Evolutionary conservation across 768 basidiomycete species (phyloP).

Genomic region (Mycena floridula): DNA sequence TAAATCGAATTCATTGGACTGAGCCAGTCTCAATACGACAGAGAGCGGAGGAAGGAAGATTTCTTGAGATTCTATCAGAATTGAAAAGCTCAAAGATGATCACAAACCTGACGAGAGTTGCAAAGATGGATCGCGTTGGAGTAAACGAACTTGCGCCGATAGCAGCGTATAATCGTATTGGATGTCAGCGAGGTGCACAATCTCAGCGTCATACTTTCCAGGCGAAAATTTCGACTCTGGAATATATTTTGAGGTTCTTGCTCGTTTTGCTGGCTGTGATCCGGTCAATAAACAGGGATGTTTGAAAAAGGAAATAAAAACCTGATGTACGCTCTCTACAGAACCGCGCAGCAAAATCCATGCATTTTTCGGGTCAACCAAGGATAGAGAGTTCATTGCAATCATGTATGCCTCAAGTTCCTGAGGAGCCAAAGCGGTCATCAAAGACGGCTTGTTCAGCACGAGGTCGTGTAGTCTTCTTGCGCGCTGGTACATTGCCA

Average conservation of each 20-base stretch:
- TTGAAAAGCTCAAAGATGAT: constrained; percentile 5
- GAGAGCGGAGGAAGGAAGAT: constrained; percentile 50
- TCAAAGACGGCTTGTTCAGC: constrained; percentile 26
- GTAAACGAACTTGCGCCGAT: constrained; percentile 70
- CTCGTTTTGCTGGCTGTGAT: constrained; percentile 62
- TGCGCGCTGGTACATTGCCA: constrained; percentile 90
- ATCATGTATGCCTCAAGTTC: constrained; percentile 79
- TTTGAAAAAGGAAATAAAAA: constrained; percentile 28
- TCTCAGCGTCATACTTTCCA: constrained; percentile 65
- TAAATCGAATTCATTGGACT: constrained; percentile 70
- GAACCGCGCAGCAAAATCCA: constrained; percentile 73
- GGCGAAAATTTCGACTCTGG: constrained; percentile 66
- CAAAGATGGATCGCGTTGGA: constrained; percentile 58
- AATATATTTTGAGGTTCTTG: constrained; percentile 62
- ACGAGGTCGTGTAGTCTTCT: constrained; percentile 64
- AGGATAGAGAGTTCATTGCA: constrained; percentile 81
- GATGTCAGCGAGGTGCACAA: constrained; percentile 76
- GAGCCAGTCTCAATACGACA: constrained; percentile 73
- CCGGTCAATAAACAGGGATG: constrained; percentile 8
- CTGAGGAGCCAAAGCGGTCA: constrained; percentile 49
- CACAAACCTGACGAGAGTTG: constrained; percentile 53
- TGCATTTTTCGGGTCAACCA: constrained; percentile 74
- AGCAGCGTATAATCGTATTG: constrained; percentile 73
- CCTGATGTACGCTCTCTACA: constrained; percentile 37
- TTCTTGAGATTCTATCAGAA: constrained; percentile 31